These are phyloP conservation scores for Sclerotinia glacialis DNA, from an alignment of 2,329 filamentous ascomycete species.

Conservation along the genomic window DNA sequence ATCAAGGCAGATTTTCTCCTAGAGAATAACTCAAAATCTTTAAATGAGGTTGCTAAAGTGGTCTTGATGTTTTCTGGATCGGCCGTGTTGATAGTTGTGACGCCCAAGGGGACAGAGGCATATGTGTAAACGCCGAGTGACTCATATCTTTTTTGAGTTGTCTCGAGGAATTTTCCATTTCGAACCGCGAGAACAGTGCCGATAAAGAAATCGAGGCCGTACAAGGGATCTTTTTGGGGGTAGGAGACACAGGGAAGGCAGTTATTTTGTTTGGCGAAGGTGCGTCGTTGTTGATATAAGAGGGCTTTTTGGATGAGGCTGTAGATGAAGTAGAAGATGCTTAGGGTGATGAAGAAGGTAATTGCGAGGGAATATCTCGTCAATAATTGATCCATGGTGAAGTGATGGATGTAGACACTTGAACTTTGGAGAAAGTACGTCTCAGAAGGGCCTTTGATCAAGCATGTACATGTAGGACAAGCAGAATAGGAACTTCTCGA, in stretches of 20 bases:
- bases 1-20: slow-evolving; percentile 45
- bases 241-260: slow-evolving; percentile 48
- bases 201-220: slow-evolving; percentile 51
- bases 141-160: slow-evolving; percentile 39
- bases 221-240: slow-evolving; percentile 53
- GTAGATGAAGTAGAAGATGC: slow-evolving; percentile 23
- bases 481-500: not conserved
- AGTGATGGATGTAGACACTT: not conserved
- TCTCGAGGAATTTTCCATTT: slow-evolving; percentile 41
- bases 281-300: slow-evolving; percentile 11
- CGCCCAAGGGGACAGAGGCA: slow-evolving; percentile 25
- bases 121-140: slow-evolving; percentile 25
- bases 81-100: slow-evolving; percentile 46
- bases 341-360: slow-evolving; percentile 5
- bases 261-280: slow-evolving; percentile 40
- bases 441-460: not conserved
- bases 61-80: slow-evolving; percentile 59
- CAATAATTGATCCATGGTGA: not conserved
- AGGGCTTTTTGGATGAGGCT: slow-evolving; percentile 19
- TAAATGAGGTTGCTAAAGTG: slow-evolving; percentile 54
- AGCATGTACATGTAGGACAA: not conserved
- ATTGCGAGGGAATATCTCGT: not conserved
- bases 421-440: not conserved
- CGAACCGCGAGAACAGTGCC: slow-evolving; percentile 43
- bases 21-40: slow-evolving; percentile 50